A percentile compares a stretch with the other conserved stretches of the same genome.
Conservation (phyloP, 2,329 filamentous ascomycete genomes). For the Trichoderma koningii region DNA sequence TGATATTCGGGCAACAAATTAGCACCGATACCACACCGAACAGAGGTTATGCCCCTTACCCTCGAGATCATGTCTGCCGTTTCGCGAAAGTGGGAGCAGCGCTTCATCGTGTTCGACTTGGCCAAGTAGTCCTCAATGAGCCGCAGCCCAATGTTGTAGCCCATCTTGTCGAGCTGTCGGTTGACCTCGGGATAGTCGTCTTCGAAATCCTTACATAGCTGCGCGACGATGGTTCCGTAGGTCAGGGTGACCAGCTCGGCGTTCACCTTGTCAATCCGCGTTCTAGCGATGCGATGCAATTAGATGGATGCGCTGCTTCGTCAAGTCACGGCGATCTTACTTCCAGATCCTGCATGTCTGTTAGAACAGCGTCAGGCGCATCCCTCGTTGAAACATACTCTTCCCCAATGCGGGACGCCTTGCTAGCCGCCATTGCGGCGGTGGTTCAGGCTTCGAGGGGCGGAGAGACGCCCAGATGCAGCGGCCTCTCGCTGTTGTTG, state of each 20-base stretch:
- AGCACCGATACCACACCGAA: conserved; percentile 23
- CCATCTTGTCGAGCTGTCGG: conserved; percentile 98
- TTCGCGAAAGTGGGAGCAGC: conserved; percentile 90
- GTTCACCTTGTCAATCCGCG: conserved; percentile 95
- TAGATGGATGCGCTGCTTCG: conserved; percentile 23
- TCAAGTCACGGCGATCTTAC: conserved; percentile 57
- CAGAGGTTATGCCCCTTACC: conserved; percentile 48
- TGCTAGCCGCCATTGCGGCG: conserved; percentile 57
- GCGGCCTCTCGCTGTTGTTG: neutral
- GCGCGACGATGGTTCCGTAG: conserved; percentile 95
- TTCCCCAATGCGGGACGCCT: conserved; percentile 63
- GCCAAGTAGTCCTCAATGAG: conserved; percentile 97
- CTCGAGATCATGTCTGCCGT: conserved; percentile 96
- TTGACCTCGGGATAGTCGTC: conserved; percentile 94
- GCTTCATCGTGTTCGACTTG: conserved; percentile 85
- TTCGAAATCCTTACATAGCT: conserved; percentile 95
- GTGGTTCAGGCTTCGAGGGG: neutral
- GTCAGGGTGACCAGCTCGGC: conserved; percentile 96
- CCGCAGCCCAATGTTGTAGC: conserved; percentile 95
- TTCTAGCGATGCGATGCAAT: conserved; percentile 60
- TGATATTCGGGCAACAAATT: conserved; percentile 43
- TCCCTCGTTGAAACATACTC: conserved; percentile 51
- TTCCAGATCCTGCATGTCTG: conserved; percentile 77
- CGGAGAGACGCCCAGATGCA: neutral
- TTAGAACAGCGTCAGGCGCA: conserved; percentile 33